Base-by-base conservation (phyloP, 2,329 filamentous ascomycete genomes). In the Cadophora sp. region DNA sequence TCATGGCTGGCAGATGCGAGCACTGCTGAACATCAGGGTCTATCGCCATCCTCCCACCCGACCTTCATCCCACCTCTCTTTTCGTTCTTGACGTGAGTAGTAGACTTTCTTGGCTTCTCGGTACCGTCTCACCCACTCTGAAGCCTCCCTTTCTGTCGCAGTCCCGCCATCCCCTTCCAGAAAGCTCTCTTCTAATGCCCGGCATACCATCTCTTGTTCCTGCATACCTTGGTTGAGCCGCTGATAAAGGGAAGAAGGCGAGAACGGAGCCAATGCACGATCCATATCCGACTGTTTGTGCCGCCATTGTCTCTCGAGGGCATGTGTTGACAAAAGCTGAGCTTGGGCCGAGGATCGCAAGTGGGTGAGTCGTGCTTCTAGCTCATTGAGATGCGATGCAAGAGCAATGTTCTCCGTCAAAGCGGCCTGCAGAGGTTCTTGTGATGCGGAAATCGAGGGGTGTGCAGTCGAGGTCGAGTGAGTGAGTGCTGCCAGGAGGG, bases 1-100 rank as follows among this genome's bases (percentile, higher is more conserved):
- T n/a, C 9, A 20, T 4, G 43, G 43, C n/a, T 3, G 27, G 27
- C 4, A 6, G n/a, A n/a, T 8, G 16, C 9, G 43, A 20, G 36
- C 36, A 18, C 16, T 45, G 43, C 16, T 18, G 30, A n/a, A 18
- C 16, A 36, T 55, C 51, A 24, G 39, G 3, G 33, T 53, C 33
- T 53, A 72, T 75, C 95, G 87, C 96, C 96, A 98, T 0, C 96
- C 96, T 13, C 95, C 95, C 41, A 98, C 95, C 72, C 95, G 85
- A 27, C 95, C 94, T 80, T 98, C 95, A 78, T 98, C 96, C 96
- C 96, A 98, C 73, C 96, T 86, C 75, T 94, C 91, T 79, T 94
- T 97, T 72, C 93, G 87, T 82, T 98, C 96, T 76, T 90, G 89
- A 66, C 96, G 85, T 63, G 94, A 82, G 76, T 96, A 96, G 69